Conservation (phyloP, 1,284 basidiomycete genomes). For the Microbotryum scabiosae region DNA sequence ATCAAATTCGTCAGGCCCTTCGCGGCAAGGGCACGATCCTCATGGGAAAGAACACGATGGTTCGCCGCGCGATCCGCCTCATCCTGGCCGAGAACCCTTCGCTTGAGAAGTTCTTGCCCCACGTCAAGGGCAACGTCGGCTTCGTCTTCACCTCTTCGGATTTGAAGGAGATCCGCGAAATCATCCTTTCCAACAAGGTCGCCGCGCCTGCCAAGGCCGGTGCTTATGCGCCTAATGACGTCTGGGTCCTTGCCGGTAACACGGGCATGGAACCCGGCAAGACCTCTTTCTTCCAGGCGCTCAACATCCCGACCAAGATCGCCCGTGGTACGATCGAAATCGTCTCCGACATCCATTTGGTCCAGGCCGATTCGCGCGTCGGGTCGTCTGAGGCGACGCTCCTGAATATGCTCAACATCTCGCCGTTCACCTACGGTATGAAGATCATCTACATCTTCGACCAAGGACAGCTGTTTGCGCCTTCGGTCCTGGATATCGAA, state of each 20-base stretch:
- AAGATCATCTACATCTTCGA: conserved; percentile 60
- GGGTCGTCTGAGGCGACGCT: conserved; percentile 95
- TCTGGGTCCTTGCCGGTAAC: conserved; percentile 88
- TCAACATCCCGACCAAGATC: conserved; percentile 99
- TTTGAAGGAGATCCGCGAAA: conserved; percentile 86
- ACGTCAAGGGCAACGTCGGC: conserved; percentile 95
- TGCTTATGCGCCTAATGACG: conserved; percentile 87
- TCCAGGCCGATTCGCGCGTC: conserved; percentile 82
- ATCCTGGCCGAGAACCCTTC: conserved; percentile 83
- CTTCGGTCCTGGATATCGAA: conserved; percentile 85
- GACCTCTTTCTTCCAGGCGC: conserved; percentile 99
- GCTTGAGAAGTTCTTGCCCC: conserved; percentile 91
- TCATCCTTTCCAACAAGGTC: conserved; percentile 94
- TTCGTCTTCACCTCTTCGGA: conserved; percentile 95
- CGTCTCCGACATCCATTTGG: conserved; percentile 93
- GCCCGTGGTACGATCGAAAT: conserved; percentile 99
- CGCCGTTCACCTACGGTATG: conserved; percentile 40
- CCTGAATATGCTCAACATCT: conserved; percentile 92
- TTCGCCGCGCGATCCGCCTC: conserved; percentile 89
- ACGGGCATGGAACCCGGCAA: conserved; percentile 99
- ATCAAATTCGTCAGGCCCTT: conserved; percentile 93
- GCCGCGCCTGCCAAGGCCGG: conserved; percentile 97
- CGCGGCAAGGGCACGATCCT: conserved; percentile 93
- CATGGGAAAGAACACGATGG: conserved; percentile 99
- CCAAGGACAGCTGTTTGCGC: conserved; percentile 76